phyloP scores from a whole-genome alignment of 306 rosid species.

The Rosa persica region DNA sequence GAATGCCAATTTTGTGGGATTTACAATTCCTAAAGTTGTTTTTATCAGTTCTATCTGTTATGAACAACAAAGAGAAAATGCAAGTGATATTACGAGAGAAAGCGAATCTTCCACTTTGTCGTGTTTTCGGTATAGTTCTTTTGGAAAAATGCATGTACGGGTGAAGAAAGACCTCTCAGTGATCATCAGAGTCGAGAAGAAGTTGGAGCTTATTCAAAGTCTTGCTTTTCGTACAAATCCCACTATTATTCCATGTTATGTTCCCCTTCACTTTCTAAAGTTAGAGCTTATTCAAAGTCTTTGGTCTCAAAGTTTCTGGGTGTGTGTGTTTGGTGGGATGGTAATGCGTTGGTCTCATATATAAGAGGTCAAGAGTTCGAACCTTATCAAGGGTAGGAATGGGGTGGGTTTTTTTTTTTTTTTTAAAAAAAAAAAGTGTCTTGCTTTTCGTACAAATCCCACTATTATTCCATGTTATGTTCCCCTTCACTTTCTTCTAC shows the following conservation, averaged over 20 bases:
- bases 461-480: neutral
- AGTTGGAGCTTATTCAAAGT: neutral
- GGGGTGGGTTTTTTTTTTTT: no score
- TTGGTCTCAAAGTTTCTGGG: no score
- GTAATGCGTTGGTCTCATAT: no score
- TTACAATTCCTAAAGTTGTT: neutral
- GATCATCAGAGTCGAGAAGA: neutral
- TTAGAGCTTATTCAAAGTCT: no score
- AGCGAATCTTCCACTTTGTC: no score
- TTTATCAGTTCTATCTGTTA: neutral
- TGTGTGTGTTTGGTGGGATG: no score
- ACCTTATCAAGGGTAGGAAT: no score
- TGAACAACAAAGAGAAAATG: neutral
- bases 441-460: conserved; percentile 17
- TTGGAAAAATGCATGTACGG: neutral
- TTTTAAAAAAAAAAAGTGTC: no score
- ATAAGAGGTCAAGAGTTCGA: no score
- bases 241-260: neutral
- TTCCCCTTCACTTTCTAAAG: neutral
- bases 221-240: conserved; percentile 2
- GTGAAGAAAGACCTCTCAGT: neutral
- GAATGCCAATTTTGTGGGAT: neutral
- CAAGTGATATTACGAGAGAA: no score
- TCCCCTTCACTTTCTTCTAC: neutral
- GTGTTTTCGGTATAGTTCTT: no score